Evolutionary conservation across 129 eudicot genomes (phyloP).

Genomic region (Flaveria sonorensis): DNA sequence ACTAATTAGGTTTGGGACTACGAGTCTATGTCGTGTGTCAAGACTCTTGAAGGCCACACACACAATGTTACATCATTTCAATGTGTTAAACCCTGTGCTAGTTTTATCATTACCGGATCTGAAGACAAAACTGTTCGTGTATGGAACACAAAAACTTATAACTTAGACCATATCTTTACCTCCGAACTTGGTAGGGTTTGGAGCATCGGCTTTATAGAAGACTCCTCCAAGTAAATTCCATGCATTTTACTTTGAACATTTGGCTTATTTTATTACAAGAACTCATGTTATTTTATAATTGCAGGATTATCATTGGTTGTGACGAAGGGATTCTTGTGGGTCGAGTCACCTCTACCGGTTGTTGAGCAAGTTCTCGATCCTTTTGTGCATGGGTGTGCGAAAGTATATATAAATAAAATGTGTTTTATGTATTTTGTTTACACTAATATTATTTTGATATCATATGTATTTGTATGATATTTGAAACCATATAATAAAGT

Average conservation of each 20-base stretch:
- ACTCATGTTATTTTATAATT: not conserved
- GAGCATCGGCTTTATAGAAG: constrained; percentile 53
- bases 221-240: constrained; percentile 47
- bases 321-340: constrained; percentile 64
- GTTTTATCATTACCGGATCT: constrained; percentile 63
- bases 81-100: constrained; percentile 41
- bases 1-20: constrained; percentile 64
- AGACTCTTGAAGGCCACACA: constrained; percentile 72
- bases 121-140: constrained; percentile 61
- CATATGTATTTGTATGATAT: not conserved
- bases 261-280: not conserved
- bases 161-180: constrained; percentile 37
- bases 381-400: not conserved
- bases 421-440: not conserved
- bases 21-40: constrained; percentile 50
- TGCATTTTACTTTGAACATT: not conserved
- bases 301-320: constrained; percentile 65
- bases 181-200: constrained; percentile 65
- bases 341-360: constrained; percentile 25
- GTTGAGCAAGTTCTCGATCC: not conserved
- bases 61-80: constrained; percentile 53
- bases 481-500: not conserved
- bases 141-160: constrained; percentile 58
- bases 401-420: constrained; percentile 15
- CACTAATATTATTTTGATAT: not conserved